These are phyloP conservation scores for Claviceps arundinis DNA, from an alignment of 2,329 filamentous ascomycete species.

Conservation along the genomic window DNA sequence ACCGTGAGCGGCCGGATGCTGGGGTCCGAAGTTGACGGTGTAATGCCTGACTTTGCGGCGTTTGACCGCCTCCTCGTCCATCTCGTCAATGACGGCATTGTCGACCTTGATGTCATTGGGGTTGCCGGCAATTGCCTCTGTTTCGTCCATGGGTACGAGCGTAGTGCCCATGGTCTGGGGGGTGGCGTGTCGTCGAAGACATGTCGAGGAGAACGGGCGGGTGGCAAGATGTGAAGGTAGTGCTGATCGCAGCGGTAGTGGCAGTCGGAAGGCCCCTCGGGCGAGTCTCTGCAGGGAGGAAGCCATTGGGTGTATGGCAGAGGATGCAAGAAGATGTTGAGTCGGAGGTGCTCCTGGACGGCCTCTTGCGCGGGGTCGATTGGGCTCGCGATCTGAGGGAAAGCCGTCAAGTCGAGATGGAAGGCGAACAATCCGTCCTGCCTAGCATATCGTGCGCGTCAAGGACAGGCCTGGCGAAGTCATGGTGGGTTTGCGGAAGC, in stretches of 20 bases:
- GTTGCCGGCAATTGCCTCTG: conserved; percentile 35
- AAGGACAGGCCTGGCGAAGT: conserved; percentile 16
- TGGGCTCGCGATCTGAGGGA: conserved; percentile 18
- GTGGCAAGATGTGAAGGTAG: conserved; percentile 22
- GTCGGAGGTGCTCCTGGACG: conserved; percentile 18
- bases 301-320: conserved; percentile 41
- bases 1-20: conserved; percentile 96
- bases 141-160: conserved; percentile 49
- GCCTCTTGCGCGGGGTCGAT: conserved; percentile 24
- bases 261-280: conserved; percentile 56
- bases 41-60: conserved; percentile 92
- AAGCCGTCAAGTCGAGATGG: conserved; percentile 6
- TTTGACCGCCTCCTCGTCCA: conserved; percentile 33
- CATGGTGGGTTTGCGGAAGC: conserved; percentile 9
- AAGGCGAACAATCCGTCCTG: conserved; percentile 1
- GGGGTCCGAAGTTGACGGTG: conserved; percentile 97
- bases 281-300: conserved; percentile 56
- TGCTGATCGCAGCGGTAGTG: conserved; percentile 40
- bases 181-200: conserved; percentile 49
- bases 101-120: conserved; percentile 32
- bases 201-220: conserved; percentile 54
- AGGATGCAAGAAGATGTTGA: conserved; percentile 14
- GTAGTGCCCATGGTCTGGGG: conserved; percentile 39
- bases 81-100: conserved; percentile 30
- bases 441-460: conserved; percentile 7